These are phyloP conservation scores for Xylaria sp. DNA, from an alignment of 2,329 filamentous ascomycete species.

Conservation along the genomic window DNA sequence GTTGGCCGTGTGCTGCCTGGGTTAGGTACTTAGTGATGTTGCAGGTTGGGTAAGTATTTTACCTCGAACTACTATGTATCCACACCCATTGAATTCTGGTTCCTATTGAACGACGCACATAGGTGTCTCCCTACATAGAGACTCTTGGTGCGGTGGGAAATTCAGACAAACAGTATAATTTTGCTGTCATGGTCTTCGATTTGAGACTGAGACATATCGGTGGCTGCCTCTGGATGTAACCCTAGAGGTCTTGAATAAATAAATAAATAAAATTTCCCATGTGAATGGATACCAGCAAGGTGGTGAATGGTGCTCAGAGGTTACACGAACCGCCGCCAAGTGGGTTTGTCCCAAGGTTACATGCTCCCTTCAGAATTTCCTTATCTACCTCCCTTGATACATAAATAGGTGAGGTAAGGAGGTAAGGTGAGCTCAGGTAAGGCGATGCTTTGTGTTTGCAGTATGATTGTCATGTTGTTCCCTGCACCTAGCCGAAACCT, in stretches of 20 bases:
- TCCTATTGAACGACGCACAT: too few species aligned
- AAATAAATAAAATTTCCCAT: neutral
- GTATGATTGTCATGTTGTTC: neutral
- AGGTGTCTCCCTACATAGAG: too few species aligned
- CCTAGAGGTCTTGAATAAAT: neutral
- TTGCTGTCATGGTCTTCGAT: neutral
- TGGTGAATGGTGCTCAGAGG: neutral
- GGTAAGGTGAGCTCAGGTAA: neutral
- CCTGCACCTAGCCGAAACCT: constrained; percentile 13
- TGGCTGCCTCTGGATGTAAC: constrained; percentile 4
- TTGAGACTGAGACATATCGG: neutral
- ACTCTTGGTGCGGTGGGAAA: too few species aligned
- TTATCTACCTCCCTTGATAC: neutral
- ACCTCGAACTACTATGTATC: too few species aligned
- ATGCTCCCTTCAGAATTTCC: neutral
- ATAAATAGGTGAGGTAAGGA: neutral
- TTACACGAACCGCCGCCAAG: neutral
- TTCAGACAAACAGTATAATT: too few species aligned
- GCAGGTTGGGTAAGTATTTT: too few species aligned
- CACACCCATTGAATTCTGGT: too few species aligned
- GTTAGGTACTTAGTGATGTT: neutral
- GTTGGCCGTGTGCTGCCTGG: neutral
- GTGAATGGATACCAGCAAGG: constrained; percentile 3
- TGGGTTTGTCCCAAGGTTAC: constrained; percentile 12
- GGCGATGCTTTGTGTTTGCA: neutral